A percentile compares a stretch with the other conserved stretches of the same genome.
Evolutionary conservation across 768 basidiomycete genomes (phyloP).

Genomic region (Hygrocybe coccinea): DNA sequence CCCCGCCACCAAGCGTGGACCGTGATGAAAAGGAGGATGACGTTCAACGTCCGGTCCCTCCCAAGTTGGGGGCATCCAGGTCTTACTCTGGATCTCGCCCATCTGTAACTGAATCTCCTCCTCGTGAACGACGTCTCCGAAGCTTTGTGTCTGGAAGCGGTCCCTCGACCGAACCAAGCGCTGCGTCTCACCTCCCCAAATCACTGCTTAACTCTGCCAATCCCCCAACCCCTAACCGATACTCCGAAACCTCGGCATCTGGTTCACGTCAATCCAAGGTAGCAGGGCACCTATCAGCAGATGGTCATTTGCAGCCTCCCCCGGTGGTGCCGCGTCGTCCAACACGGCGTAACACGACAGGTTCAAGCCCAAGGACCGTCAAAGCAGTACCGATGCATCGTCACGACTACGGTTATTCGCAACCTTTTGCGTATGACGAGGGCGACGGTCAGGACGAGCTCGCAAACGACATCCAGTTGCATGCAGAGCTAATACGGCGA

Average conservation of each 20-base stretch:
- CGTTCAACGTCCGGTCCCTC: constrained; percentile 1
- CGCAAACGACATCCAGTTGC: constrained; percentile 78
- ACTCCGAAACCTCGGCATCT: constrained; percentile 20
- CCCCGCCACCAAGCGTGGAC: constrained; percentile 34
- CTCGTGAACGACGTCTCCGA: background rate
- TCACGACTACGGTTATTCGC: constrained; percentile 31
- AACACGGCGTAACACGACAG: constrained; percentile 66
- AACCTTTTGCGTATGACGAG: constrained; percentile 33
- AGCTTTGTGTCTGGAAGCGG: background rate
- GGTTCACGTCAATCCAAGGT: constrained; percentile 22
- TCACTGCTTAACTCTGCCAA: background rate
- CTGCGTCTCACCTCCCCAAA: constrained; percentile 1
- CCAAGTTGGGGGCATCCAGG: constrained; percentile 8
- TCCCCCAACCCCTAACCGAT: constrained; percentile 7
- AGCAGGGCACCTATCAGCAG: constrained; percentile 24
- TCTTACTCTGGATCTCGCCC: constrained; percentile 7
- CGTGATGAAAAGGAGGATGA: constrained; percentile 15
- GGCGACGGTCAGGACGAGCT: constrained; percentile 48
- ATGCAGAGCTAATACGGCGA: constrained; percentile 80
- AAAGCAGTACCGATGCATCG: constrained; percentile 18
- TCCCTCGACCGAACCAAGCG: background rate
- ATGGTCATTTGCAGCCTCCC: constrained; percentile 54
- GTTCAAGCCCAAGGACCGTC: constrained; percentile 26
- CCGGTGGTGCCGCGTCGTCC: constrained; percentile 31
- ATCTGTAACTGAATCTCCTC: background rate